Percentiles rank a stretch among this genome's conserved stretches.
These are phyloP conservation scores for Lepidium africanum DNA, from an alignment of 345 rosid genomes.

Conservation along the genomic window DNA sequence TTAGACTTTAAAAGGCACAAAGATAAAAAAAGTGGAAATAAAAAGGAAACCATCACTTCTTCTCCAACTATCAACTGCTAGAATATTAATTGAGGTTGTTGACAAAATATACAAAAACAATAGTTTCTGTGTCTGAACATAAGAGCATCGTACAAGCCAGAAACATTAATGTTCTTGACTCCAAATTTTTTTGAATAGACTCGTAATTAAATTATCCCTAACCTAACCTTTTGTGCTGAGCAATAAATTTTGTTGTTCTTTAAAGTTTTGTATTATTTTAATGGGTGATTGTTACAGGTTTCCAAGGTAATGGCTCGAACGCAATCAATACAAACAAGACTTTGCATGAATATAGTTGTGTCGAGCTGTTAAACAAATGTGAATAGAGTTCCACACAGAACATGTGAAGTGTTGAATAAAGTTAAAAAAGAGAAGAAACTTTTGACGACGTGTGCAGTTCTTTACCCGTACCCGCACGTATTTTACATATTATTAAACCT, in stretches of 20 bases:
- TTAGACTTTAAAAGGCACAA: not conserved
- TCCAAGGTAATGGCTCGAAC: slow-evolving; percentile 7
- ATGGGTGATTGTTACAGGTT: slow-evolving; percentile 6
- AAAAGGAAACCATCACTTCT: slow-evolving; percentile 6
- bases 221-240: slow-evolving; percentile 14
- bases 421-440: not conserved
- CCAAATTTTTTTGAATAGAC: not conserved
- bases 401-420: slow-evolving; percentile 19
- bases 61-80: slow-evolving; percentile 51
- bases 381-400: slow-evolving; percentile 31
- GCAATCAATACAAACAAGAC: slow-evolving; percentile 22
- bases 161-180: slow-evolving; percentile 12
- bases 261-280: not conserved
- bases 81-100: slow-evolving; percentile 29
- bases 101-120: not conserved
- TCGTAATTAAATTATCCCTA: slow-evolving; percentile 15
- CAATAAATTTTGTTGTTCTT: slow-evolving; percentile 16
- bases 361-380: slow-evolving; percentile 23
- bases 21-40: slow-evolving; percentile 13
- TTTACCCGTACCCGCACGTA: slow-evolving; percentile 14
- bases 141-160: slow-evolving; percentile 20
- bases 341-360: slow-evolving; percentile 30
- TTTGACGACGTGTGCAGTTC: slow-evolving; percentile 6
- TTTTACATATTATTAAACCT: not conserved
- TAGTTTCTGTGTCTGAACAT: slow-evolving; percentile 23